phyloP scores from a whole-genome alignment of 768 basidiomycete species.

The Tulasnella sp. region DNA sequence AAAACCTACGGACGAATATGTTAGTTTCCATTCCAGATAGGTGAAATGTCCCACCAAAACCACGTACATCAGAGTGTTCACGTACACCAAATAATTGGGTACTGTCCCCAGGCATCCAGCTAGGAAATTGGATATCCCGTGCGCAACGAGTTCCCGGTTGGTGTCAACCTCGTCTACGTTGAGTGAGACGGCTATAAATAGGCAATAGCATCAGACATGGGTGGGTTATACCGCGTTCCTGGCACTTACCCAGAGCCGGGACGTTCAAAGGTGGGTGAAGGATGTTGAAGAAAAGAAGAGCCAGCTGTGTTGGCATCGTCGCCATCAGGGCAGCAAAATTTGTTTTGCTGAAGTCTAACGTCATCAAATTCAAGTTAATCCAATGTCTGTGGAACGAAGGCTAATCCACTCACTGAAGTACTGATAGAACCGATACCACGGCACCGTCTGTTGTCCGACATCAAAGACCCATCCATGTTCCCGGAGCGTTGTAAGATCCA shows the following conservation, averaged over 20 bases:
- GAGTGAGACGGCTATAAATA: slow-evolving; percentile 66
- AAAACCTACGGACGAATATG: slow-evolving; percentile 42
- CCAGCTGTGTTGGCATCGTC: slow-evolving; percentile 89
- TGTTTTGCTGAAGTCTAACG: slow-evolving; percentile 47
- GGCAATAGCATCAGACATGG: neutral
- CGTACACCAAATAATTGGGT: slow-evolving; percentile 77
- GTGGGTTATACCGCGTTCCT: neutral
- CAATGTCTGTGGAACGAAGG: neutral
- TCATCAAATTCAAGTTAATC: neutral
- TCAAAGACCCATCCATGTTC: slow-evolving; percentile 78
- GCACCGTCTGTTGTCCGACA: slow-evolving; percentile 35
- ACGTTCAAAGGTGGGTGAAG: slow-evolving; percentile 80
- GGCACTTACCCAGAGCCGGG: slow-evolving; percentile 59
- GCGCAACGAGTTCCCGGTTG: slow-evolving; percentile 81
- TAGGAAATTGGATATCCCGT: slow-evolving; percentile 82
- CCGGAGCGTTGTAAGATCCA: slow-evolving; percentile 51
- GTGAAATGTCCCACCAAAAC: neutral
- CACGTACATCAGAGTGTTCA: slow-evolving; percentile 64
- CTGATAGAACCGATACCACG: slow-evolving; percentile 80
- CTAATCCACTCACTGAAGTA: slow-evolving; percentile 52
- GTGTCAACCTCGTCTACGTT: slow-evolving; percentile 77
- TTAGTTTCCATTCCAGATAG: slow-evolving; percentile 18
- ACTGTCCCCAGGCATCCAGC: slow-evolving; percentile 74
- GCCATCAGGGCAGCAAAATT: slow-evolving; percentile 56
- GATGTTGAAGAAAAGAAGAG: slow-evolving; percentile 79